These are phyloP conservation scores for Lyophyllum semitale DNA, from an alignment of 768 basidiomycete genomes.

Conservation along the genomic window DNA sequence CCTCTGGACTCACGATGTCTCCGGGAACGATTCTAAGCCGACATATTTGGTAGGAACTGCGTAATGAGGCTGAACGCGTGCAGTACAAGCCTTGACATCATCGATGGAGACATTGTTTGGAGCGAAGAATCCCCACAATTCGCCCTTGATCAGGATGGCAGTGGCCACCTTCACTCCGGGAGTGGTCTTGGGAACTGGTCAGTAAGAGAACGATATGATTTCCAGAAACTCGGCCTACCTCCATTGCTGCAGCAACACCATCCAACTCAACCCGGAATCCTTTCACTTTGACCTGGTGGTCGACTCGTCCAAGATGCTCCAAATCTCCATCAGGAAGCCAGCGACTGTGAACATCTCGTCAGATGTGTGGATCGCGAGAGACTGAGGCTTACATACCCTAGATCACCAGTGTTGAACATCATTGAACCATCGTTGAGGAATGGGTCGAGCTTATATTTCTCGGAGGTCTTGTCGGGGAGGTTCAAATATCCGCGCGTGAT, in stretches of 20 bases:
- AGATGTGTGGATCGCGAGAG: background rate
- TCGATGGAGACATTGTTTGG: slow-evolving; percentile 8
- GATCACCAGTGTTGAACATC: slow-evolving; percentile 67
- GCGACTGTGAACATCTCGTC: slow-evolving; percentile 27
- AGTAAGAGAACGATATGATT: background rate
- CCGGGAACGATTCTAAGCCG: slow-evolving; percentile 1
- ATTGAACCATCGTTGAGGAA: slow-evolving; percentile 51
- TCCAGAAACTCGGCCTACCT: slow-evolving; percentile 30
- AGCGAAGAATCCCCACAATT: slow-evolving; percentile 13
- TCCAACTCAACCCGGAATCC: slow-evolving; percentile 69
- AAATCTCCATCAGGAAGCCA: slow-evolving; percentile 54
- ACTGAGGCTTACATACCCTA: slow-evolving; percentile 35
- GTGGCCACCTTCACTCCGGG: slow-evolving; percentile 13
- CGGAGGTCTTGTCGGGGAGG: slow-evolving; percentile 51
- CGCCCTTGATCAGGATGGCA: slow-evolving; percentile 14
- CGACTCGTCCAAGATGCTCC: slow-evolving; percentile 57
- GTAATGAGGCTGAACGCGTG: slow-evolving; percentile 13
- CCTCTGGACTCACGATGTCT: slow-evolving; percentile 2
- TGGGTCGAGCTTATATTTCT: slow-evolving; percentile 51
- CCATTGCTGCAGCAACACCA: slow-evolving; percentile 61
- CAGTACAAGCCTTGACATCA: slow-evolving; percentile 10
- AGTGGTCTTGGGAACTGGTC: background rate
- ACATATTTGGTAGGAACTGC: slow-evolving; percentile 10
- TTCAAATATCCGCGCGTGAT: slow-evolving; percentile 57
- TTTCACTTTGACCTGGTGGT: slow-evolving; percentile 67